Percentiles rank a stretch among this genome's conserved stretches.
Evolutionary conservation across 1,139 yeast genomes (phyloP).

Genomic region (Yamadazyma friedrichii): DNA sequence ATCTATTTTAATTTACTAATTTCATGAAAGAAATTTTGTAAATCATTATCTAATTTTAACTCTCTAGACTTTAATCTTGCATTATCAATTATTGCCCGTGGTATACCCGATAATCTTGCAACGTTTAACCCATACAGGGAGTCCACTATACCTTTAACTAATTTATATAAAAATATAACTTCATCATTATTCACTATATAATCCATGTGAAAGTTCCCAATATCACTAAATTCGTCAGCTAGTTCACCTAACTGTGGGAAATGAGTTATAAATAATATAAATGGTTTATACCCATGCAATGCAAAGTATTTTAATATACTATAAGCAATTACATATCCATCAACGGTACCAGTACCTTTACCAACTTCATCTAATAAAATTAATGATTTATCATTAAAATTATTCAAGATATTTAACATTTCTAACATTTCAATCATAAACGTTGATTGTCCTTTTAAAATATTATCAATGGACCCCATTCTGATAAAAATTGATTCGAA

Average conservation of each 20-base stretch:
- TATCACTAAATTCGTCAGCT: conserved; percentile 37
- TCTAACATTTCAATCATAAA: conserved; percentile 76
- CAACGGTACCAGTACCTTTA: conserved; percentile 83
- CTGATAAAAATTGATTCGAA: conserved; percentile 56
- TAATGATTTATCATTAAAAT: conserved; percentile 48
- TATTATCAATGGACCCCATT: conserved; percentile 77
- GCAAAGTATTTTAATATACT: conserved; percentile 68
- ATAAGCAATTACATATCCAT: conserved; percentile 86
- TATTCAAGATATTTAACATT: conserved; percentile 53
- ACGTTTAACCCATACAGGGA: conserved; percentile 79
- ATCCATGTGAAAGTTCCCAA: conserved; percentile 75
- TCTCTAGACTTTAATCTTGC: conserved; percentile 48
- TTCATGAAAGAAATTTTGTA: conserved; percentile 10
- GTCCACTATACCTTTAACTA: conserved; percentile 57
- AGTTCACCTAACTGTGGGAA: conserved; percentile 70
- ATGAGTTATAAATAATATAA: conserved; percentile 82
- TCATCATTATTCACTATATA: conserved; percentile 47
- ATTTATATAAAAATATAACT: conserved; percentile 59
- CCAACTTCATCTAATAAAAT: conserved; percentile 86
- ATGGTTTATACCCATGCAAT: conserved; percentile 42
- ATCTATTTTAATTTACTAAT: conserved; percentile 21
- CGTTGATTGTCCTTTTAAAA: conserved; percentile 67
- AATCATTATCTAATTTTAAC: conserved; percentile 26
- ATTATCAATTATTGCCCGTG: conserved; percentile 43
- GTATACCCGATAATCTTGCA: conserved; percentile 68